Evolutionary conservation across 768 basidiomycete species (phyloP), one percentile per base, ranked within the genome.

Genomic region (Agaricus subrufescens): DNA sequence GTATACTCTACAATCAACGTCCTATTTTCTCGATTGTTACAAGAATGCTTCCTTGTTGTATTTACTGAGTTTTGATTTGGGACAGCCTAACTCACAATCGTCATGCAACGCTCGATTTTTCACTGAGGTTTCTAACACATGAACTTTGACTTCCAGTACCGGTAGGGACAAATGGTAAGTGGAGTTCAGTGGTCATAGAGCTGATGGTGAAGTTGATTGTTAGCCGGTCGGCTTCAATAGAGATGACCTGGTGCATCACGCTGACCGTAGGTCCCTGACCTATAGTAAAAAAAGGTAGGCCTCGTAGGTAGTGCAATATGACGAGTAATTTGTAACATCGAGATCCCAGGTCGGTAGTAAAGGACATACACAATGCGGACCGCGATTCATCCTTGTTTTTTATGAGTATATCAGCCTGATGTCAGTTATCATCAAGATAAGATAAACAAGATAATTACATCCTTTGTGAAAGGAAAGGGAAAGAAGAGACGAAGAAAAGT

Each of bases 171-270:
- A 71, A 40, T 89, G 85, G 73, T 98, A 99, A 67, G 98, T 96
- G 3, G 85, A 99, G 82, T 64, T 94, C 93, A 3, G 97, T 98
- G 58, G 88, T 89, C 74, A 98, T 95, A 11, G 97, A 98, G 78
- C 98, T 99, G 78, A 99, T 91, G 34, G 97, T 97, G 72, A 99
- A 98, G 76, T 98, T 98, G 69, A 98, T 88, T 1, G 94, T 89
- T 50, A 96, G 86, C 34, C 97, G 82, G 74, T 99, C 97, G 29
- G 96, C 97, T 76, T 99, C 97, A 65, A 99, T 98, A 6, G 88
- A 79, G 56, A 99, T 85, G 65, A 97, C 93, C 39, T 79, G 80
- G 58, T 88, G 83, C 97, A 98, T 98, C 61, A 94, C 85, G 44
- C 96, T 94, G 12, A 83, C 79, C 2, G 97, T 98, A 0, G 97